Conservation (phyloP, 805 yeast genomes). For the Ogataea philodendri region DNA sequence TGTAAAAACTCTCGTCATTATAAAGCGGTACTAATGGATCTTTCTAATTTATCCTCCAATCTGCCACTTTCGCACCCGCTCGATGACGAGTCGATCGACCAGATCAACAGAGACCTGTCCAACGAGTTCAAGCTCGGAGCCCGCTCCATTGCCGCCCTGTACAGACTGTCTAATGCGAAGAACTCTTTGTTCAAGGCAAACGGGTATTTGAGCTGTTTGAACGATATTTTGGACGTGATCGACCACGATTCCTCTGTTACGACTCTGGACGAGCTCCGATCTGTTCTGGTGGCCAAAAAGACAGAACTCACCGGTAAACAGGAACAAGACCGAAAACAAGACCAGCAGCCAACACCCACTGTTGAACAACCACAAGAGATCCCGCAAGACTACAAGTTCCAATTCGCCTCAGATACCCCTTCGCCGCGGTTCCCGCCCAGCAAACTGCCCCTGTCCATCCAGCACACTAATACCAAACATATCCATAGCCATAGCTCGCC, state of each 20-base stretch:
- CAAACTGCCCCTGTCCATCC: slow-evolving; percentile 23
- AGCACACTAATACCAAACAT: slow-evolving; percentile 20
- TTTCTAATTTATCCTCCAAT: slow-evolving; percentile 55
- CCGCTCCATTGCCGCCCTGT: slow-evolving; percentile 64
- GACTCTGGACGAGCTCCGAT: slow-evolving; percentile 38
- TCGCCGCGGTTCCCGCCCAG: slow-evolving; percentile 30
- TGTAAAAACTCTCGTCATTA: neutral
- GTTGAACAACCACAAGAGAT: slow-evolving; percentile 11
- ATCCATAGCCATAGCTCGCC: slow-evolving; percentile 12
- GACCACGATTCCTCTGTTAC: slow-evolving; percentile 23
- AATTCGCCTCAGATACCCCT: slow-evolving; percentile 8
- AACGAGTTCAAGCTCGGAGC: slow-evolving; percentile 72
- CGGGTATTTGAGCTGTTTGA: slow-evolving; percentile 62
- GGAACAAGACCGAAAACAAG: neutral
- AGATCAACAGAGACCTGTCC: slow-evolving; percentile 52
- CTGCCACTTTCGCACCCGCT: slow-evolving; percentile 54
- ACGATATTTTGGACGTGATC: slow-evolving; percentile 43
- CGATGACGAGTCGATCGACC: slow-evolving; percentile 44
- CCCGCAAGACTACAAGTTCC: slow-evolving; percentile 20
- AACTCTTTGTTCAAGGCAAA: slow-evolving; percentile 45
- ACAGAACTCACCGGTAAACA: slow-evolving; percentile 22
- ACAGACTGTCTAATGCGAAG: slow-evolving; percentile 56
- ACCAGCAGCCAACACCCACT: neutral
- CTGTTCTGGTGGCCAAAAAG: slow-evolving; percentile 35
- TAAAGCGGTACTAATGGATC: slow-evolving; percentile 54